These are phyloP conservation scores for Calonectria leucothoes DNA, from an alignment of 2,329 filamentous ascomycete genomes.

Conservation along the genomic window DNA sequence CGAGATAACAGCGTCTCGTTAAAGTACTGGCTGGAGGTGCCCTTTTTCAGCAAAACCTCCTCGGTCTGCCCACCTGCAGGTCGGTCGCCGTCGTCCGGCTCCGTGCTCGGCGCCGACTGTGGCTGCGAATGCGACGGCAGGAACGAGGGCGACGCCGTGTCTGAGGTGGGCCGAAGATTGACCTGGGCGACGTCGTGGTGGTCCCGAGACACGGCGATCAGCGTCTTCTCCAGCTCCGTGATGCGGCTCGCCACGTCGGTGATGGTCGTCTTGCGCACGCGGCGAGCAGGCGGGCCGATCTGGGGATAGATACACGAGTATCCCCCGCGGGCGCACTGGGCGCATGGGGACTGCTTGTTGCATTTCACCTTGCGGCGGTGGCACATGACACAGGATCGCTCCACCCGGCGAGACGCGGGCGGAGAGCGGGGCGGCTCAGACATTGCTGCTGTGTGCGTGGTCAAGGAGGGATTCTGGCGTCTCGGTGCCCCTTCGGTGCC, in stretches of 20 bases:
- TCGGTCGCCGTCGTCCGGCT: background rate
- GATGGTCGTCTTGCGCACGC: conserved; percentile 44
- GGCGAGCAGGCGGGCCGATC: conserved; percentile 37
- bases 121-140: too few relatives aligned
- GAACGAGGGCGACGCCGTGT: background rate
- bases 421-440: conserved; percentile 17
- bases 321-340: conserved; percentile 69
- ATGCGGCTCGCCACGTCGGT: conserved; percentile 50
- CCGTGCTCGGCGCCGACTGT: background rate
- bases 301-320: conserved; percentile 46
- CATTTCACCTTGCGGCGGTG: conserved; percentile 74
- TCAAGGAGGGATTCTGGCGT: background rate
- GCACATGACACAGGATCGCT: conserved; percentile 54
- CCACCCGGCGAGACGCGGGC: conserved; percentile 17
- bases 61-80: conserved; percentile 18
- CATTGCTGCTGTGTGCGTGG: background rate
- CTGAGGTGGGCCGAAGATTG: background rate
- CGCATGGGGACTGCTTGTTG: conserved; percentile 77
- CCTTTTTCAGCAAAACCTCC: conserved; percentile 47
- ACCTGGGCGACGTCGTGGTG: conserved; percentile 3
- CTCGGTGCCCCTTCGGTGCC: conserved; percentile 21
- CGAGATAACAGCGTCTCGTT: conserved; percentile 50
- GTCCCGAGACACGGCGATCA: conserved; percentile 32
- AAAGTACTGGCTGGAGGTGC: conserved; percentile 49
- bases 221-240: conserved; percentile 47